phyloP scores from a whole-genome alignment of 768 basidiomycete genomes.

The Mrakia hoshinonis region DNA sequence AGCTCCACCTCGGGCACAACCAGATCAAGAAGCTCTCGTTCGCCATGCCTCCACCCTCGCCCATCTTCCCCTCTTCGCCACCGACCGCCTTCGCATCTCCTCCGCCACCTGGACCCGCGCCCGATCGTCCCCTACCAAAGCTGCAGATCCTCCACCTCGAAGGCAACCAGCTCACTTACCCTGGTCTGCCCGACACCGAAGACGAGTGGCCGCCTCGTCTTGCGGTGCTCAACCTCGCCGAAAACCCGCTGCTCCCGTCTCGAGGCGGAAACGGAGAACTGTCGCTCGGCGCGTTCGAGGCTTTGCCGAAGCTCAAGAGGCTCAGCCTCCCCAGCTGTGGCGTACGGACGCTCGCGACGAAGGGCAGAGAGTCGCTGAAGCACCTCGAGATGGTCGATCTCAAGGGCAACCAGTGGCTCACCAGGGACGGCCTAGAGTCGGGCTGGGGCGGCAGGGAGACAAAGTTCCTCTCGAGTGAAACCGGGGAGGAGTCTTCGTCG shows the following conservation, averaged over 20 bases:
- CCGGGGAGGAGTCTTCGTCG: neutral
- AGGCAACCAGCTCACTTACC: conserved; percentile 17
- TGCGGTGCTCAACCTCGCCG: neutral
- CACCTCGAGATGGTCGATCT: neutral
- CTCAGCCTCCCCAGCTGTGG: neutral
- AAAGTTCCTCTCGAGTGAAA: neutral
- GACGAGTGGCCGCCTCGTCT: conserved; percentile 14
- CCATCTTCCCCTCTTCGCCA: conserved; percentile 18
- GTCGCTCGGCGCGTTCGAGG: neutral
- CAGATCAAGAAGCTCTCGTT: conserved; percentile 19
- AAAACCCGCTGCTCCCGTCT: conserved; percentile 6
- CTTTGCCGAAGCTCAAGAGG: neutral
- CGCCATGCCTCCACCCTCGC: conserved; percentile 18
- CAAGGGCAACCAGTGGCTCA: conserved; percentile 17
- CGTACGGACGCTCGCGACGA: neutral
- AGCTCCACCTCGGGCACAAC: conserved; percentile 20
- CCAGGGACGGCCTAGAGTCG: neutral
- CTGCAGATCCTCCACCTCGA: conserved; percentile 22
- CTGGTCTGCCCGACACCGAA: neutral
- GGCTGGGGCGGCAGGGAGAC: neutral
- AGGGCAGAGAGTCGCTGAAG: neutral
- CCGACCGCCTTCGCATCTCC: conserved; percentile 15
- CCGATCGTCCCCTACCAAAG: conserved; percentile 1
- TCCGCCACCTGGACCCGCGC: neutral
- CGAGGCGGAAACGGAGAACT: neutral